A percentile compares a stretch with the other conserved stretches of the same genome.
These are phyloP conservation scores for Puccinia triticina DNA, from an alignment of 1,284 basidiomycete genomes.

Conservation along the genomic window DNA sequence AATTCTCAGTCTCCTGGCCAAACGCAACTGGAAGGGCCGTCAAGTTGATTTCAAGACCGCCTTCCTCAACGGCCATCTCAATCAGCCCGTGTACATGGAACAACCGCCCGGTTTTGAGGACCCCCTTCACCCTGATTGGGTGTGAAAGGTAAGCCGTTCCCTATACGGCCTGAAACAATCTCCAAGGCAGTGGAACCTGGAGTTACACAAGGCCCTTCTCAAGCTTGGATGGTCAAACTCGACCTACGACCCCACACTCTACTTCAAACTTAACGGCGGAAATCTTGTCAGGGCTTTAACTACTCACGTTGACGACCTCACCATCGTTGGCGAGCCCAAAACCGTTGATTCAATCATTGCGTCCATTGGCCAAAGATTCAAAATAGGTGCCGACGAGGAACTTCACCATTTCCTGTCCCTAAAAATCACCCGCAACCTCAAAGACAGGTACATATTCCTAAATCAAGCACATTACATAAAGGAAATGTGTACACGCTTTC, in stretches of 20 bases:
- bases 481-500: not conserved
- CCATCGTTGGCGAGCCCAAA: not conserved
- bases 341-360: not conserved
- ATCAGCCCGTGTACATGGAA: slow-evolving; percentile 13
- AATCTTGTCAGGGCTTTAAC: not conserved
- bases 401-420: not conserved
- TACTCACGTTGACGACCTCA: not conserved
- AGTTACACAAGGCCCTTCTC: not conserved
- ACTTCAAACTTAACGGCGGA: not conserved
- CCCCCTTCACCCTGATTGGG: not conserved
- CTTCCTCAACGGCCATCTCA: slow-evolving; percentile 23
- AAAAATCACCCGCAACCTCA: not conserved
- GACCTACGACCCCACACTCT: slow-evolving; percentile 33
- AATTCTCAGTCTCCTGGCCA: no score
- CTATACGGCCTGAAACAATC: slow-evolving; percentile 31
- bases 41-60: no score
- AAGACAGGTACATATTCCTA: not conserved
- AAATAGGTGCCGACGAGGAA: no score
- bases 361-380: not conserved
- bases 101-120: slow-evolving; percentile 14
- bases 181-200: not conserved
- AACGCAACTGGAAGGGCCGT: no score
- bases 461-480: slow-evolving; percentile 19
- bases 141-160: not conserved
- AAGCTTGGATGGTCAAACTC: not conserved